Evolutionary conservation across 306 rosid species (phyloP).

Genomic region (Sphenostylis stenocarpa): DNA sequence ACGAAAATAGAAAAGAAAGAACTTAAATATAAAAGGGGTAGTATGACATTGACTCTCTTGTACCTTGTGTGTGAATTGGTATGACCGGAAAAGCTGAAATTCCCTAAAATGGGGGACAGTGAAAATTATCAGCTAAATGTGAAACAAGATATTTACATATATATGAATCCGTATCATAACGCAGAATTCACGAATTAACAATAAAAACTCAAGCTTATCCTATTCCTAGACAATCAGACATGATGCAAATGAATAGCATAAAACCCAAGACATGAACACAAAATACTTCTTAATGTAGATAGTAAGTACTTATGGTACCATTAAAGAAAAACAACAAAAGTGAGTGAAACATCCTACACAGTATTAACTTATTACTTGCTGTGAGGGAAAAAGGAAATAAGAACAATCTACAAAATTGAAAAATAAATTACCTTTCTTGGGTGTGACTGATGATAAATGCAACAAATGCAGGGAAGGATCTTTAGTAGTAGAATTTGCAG

Average conservation of each 20-base stretch:
- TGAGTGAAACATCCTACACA: not conserved
- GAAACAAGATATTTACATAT: not conserved
- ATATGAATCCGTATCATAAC: not conserved
- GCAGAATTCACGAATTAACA: slow-evolving; percentile 2
- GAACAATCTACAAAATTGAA: not conserved
- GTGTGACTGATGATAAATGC: slow-evolving; percentile 29
- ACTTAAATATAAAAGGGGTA: not conserved
- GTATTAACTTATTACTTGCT: not conserved
- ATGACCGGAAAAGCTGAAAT: slow-evolving; percentile 51
- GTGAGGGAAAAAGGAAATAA: not conserved
- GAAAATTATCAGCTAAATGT: slow-evolving; percentile 24
- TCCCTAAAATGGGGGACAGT: slow-evolving; percentile 31
- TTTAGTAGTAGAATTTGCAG: slow-evolving; percentile 28
- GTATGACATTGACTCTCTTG: not conserved
- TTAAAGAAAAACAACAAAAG: not conserved
- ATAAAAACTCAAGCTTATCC: not conserved
- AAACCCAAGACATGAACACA: not conserved
- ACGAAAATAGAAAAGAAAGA: not conserved
- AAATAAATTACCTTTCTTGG: slow-evolving; percentile 51
- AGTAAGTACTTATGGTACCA: not conserved
- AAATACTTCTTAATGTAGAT: slow-evolving; percentile 6
- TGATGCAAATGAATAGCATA: not conserved
- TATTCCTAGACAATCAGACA: not conserved
- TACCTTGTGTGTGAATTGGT: slow-evolving; percentile 58
- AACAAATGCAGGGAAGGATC: slow-evolving; percentile 18